Evolutionary conservation across 169 alveolate genomes (phyloP), one percentile per base, ranked within the genome.

Genomic region (Cystoisospora suis): DNA sequence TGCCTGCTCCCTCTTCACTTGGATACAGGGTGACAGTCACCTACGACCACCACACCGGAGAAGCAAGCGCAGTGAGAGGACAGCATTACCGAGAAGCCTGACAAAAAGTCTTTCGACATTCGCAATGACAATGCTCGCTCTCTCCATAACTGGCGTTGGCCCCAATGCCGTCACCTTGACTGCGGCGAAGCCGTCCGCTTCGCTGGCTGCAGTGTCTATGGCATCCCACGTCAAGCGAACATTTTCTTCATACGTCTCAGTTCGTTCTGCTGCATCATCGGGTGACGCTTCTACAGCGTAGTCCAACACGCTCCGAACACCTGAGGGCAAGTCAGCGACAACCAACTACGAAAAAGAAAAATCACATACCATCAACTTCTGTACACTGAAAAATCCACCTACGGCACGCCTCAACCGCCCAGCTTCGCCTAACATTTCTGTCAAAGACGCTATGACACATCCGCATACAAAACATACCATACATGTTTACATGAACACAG

Each of bases 211-310:
- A 0, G 89, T 29, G 2, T n/a, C 46, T 23, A 81, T 42, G 27
- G 90, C 75, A 0, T 58, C 59, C 46, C n/a, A 77, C 12, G 81
- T 59, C 36, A 36, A 4, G 65, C 23, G 34, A 1, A 36, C 12
- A 40, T 85, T 59, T 4, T n/a, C 7, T 17, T 75, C 75, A 45
- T 42, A 59, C 36, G 5, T 23, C 38, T 61, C 58, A 6, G 7
- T 4, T 3, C 4, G 17, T n/a, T 32, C 12, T 17, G 65, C 34
- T 12, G 20, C 87, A 12, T 27, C 56, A 0, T 23, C 75, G 32
- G 75, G 77, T 29, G 87, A 3, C 29, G 72, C 87, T 70, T 89
- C 93, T 0, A 79, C 93, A 59, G 93, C 89, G 45, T 81, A 89
- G 36, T 79, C 93, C 58, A 89, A 58, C 17, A 89, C 65, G 36